These are phyloP conservation scores for Cyberlindnera suaveolens DNA, from an alignment of 805 yeast species.

Conservation along the genomic window DNA sequence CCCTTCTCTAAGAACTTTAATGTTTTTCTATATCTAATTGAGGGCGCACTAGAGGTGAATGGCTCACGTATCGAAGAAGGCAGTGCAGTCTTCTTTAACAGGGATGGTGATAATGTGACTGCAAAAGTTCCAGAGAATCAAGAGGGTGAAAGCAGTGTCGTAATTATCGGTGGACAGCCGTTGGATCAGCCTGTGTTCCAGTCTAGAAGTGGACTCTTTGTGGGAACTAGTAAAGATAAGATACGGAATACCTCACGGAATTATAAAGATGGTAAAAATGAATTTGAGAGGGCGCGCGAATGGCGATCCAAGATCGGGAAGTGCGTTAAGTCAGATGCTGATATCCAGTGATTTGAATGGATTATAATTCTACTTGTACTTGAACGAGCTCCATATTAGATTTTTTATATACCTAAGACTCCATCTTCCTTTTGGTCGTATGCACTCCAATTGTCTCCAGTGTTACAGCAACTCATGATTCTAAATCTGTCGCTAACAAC, in stretches of 20 bases:
- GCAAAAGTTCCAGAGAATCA: conserved; percentile 46
- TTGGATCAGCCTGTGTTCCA: conserved; percentile 74
- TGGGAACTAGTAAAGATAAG: conserved; percentile 60
- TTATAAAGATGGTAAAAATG: conserved; percentile 62
- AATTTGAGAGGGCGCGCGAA: conserved; percentile 58
- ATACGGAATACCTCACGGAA: conserved; percentile 66
- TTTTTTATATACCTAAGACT: no score
- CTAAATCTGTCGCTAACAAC: no score
- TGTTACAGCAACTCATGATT: no score
- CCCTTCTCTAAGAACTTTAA: conserved; percentile 54
- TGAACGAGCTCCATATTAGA: no score
- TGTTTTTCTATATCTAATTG: conserved; percentile 62
- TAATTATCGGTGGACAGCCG: conserved; percentile 67
- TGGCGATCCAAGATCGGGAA: conserved; percentile 43
- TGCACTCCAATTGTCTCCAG: no score
- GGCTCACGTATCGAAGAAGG: conserved; percentile 37
- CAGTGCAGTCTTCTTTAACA: conserved; percentile 56
- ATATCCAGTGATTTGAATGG: no score
- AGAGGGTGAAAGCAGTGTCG: conserved; percentile 47
- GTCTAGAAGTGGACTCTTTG: conserved; percentile 74
- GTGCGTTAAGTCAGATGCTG: conserved; percentile 28
- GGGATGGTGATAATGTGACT: conserved; percentile 56
- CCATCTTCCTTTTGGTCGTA: no score
- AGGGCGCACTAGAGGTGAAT: conserved; percentile 50
- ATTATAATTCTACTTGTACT: no score